phyloP scores from a whole-genome alignment of 768 basidiomycete species.

The Scleroderma bovista region DNA sequence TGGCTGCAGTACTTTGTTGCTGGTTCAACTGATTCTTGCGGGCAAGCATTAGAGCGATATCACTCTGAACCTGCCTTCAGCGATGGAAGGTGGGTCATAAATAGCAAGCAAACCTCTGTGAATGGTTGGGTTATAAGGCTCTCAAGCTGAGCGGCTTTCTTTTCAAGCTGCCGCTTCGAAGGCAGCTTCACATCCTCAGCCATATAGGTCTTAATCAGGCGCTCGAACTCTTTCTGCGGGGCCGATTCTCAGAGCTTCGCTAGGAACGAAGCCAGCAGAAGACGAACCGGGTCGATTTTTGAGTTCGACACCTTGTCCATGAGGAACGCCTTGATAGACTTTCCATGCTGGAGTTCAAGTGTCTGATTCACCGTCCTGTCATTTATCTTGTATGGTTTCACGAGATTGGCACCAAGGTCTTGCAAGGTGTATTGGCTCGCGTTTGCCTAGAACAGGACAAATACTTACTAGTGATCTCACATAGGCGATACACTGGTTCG shows the following conservation, averaged over 20 bases:
- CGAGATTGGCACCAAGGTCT: conserved; percentile 47
- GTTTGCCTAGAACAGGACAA: neutral
- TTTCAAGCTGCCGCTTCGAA: conserved; percentile 56
- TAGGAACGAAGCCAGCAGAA: neutral
- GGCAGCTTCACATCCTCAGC: conserved; percentile 61
- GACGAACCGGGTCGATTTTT: conserved; percentile 53
- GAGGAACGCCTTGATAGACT: conserved; percentile 48
- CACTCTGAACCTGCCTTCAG: conserved; percentile 47
- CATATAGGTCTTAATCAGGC: conserved; percentile 41
- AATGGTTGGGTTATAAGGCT: conserved; percentile 55
- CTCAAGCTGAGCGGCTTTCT: conserved; percentile 58
- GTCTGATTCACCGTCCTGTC: conserved; percentile 57
- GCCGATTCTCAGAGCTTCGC: conserved; percentile 7
- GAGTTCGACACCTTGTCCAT: conserved; percentile 91
- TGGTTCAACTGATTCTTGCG: conserved; percentile 49
- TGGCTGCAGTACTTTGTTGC: conserved; percentile 27
- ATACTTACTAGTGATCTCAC: conserved; percentile 68
- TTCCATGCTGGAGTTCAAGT: conserved; percentile 76
- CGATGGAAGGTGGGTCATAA: conserved; percentile 4
- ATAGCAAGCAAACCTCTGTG: conserved; percentile 63
- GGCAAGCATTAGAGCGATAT: conserved; percentile 73
- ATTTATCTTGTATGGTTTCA: conserved; percentile 71
- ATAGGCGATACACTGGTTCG: conserved; percentile 71
- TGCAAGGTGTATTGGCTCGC: conserved; percentile 16
- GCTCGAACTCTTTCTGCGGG: conserved; percentile 67